Conservation (phyloP, 2,329 filamentous ascomycete genomes). For the Aspergillus ruber region DNA sequence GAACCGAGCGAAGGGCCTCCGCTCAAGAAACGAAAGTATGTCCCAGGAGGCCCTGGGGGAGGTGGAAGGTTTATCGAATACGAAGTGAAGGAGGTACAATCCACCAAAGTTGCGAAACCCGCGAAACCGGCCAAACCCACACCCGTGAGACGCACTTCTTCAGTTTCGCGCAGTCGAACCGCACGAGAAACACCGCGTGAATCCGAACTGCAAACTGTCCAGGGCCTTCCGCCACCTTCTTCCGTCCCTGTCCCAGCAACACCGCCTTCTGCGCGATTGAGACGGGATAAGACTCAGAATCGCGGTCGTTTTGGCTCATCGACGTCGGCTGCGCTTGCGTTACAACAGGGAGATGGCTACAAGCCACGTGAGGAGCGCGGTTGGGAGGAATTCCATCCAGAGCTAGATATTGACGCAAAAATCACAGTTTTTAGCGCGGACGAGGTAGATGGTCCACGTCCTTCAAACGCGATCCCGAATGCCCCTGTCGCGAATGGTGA, state of each 20-base stretch:
- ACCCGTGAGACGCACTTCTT: conserved; percentile 38
- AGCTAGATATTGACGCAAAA: conserved; percentile 78
- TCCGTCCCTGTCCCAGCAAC: conserved; percentile 28
- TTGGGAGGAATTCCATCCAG: conserved; percentile 96
- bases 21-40: conserved; percentile 67
- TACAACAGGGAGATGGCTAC: conserved; percentile 89
- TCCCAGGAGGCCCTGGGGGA: conserved; percentile 79
- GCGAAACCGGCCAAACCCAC: conserved; percentile 39
- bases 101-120: conserved; percentile 31
- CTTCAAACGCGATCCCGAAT: conserved; percentile 41
- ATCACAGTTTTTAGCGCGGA: conserved; percentile 75
- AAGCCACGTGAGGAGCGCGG: conserved; percentile 94
- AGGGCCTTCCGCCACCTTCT: conserved; percentile 23
- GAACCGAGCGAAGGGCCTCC: conserved; percentile 51
- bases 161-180: conserved; percentile 45
- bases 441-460: conserved; percentile 70
- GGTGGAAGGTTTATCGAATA: conserved; percentile 78
- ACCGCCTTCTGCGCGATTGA: conserved; percentile 33
- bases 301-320: conserved; percentile 73
- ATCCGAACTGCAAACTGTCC: conserved; percentile 8
- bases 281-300: conserved; percentile 37
- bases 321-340: conserved; percentile 77
- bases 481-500: conserved; percentile 22
- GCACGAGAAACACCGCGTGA: conserved; percentile 1
- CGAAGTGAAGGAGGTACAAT: conserved; percentile 53